Percentiles rank a stretch among this genome's conserved stretches.
Conservation (phyloP, 1,284 basidiomycete species). For the Quambalaria eucalypti region DNA sequence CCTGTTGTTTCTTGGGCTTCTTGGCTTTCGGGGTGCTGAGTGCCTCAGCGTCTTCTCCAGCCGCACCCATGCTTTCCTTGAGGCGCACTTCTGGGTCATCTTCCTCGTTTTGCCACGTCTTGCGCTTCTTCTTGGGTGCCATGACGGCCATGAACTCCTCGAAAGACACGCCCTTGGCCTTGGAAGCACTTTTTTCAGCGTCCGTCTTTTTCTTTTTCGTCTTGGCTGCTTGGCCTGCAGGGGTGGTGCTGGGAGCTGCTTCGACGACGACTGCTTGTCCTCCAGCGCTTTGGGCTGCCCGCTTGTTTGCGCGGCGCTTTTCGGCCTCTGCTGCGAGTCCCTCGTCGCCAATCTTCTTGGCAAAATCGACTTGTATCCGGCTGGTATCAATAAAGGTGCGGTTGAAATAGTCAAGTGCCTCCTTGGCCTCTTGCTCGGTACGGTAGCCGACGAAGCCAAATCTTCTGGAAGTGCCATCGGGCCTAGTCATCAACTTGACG, state of each 20-base stretch:
- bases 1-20: conserved; percentile 8
- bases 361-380: conserved; percentile 65
- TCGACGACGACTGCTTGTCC: conserved; percentile 4
- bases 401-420: conserved; percentile 75
- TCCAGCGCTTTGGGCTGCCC: conserved; percentile 5
- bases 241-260: no score
- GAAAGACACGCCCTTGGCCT: conserved; percentile 30
- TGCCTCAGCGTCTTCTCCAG: conserved; percentile 12
- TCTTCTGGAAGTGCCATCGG: conserved; percentile 68
- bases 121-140: conserved; percentile 39
- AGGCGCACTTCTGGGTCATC: conserved; percentile 12
- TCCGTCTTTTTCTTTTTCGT: conserved; percentile 3
- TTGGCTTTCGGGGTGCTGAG: conserved; percentile 12
- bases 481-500: conserved; percentile 68
- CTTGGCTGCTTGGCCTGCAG: neutral
- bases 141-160: conserved; percentile 44
- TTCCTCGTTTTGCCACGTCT: conserved; percentile 42
- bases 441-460: conserved; percentile 92
- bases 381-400: conserved; percentile 58
- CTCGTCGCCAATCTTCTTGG: conserved; percentile 53
- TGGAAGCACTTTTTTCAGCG: neutral
- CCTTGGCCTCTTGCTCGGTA: conserved; percentile 64
- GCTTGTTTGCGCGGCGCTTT: conserved; percentile 11
- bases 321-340: neutral
- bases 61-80: neutral